Base-by-base conservation (phyloP, 2,329 filamentous ascomycete genomes). In the Fusarium luffae region DNA sequence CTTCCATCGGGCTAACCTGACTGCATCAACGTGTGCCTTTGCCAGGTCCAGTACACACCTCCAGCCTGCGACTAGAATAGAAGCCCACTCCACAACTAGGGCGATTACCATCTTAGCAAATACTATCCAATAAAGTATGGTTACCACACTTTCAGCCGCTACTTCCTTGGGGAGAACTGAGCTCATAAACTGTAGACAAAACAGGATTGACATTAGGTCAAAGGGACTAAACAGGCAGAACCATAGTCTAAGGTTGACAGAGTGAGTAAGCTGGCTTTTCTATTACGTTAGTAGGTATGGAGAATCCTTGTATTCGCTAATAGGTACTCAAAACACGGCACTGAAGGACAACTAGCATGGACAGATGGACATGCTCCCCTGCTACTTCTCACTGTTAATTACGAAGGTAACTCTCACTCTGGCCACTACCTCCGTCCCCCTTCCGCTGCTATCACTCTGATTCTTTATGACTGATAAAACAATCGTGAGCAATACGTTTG, bases 391-490 rank as follows among this genome's bases (percentile, higher is more conserved):
- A n/a, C 34, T 6, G 3, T 1, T 37, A 7, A 37, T 1, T 37
- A 30, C 28, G 3, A 30, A 30, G 28, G 12, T 30, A n/a, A 7
- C 10, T n/a, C 2, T 37, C 4, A 37, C 18, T 37, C 5, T 5
- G 34, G 18, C 3, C 6, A 37, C 10, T 37, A 37, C 18, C 34
- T n/a, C 10, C 2, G 18, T 12, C 18, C 2, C 5, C 18, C 3
- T 11, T 37, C 10, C 34, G 9, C 34, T 37, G 18, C 34, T 37
- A 3, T 6, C 10, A 37, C 34, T n/a, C 5, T 37, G 5, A 7
- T 9, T 37, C 0, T n/a, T n/a, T 11, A 37, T 37, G 34, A 37
- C 3, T 1, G 18, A 11, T 4, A 37, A 0, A 6, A 6, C 3
- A 37, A 37, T 10, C 9, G 34, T 37, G 18, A 4, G 3, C 10